Base-by-base conservation (phyloP, 306 rosid genomes). In the Dryas octopetala region DNA sequence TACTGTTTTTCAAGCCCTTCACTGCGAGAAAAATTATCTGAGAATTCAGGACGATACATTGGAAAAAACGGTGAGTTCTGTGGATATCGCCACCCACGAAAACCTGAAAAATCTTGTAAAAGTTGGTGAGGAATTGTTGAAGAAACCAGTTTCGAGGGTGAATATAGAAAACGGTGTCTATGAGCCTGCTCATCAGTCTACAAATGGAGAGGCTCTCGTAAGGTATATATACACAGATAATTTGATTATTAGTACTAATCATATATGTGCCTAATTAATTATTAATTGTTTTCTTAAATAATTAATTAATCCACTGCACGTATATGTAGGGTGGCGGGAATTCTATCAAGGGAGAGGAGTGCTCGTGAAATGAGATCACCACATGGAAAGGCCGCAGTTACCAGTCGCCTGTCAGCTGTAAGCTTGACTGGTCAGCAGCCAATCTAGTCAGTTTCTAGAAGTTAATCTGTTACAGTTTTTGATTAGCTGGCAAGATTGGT, bases 31-130 rank as follows among this genome's bases (percentile, higher is more conserved):
- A 5, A 75, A 74, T 40, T 85, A 85, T 65, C 68, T 85, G 5
- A 81, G 88, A 5, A 81, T 85, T 66, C 88, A 85, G 80, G 87
- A 79, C 38, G 38, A 32, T 2, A 32, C 38, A 2, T 32, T 32
- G 38, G 38, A 32, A 1, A 32, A 32, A 32, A 32, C 38, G 38
- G 38, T 0, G 38, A 1, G 38, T 2, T 32, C 38, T 32, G 38
- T 32, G 38, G 38, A 32, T 32, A 0, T 60, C 44, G 4, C 43
- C 6, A 58, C 44, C 38, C 38, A 2, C 38, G n/a, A 71, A 41
- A 78, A 78, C 62, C 5, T 78, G 49, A 52, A 71, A 5, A 26
- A 54, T 71, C 52, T 79, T 9, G 82, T 79, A 16, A 17, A 66
- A 48, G 78, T 72, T 46, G 82, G 82, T 4, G 68, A 72, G 43